Evolutionary conservation across 2,329 filamentous ascomycete genomes (phyloP).

Genomic region (Beauveria varroae): DNA sequence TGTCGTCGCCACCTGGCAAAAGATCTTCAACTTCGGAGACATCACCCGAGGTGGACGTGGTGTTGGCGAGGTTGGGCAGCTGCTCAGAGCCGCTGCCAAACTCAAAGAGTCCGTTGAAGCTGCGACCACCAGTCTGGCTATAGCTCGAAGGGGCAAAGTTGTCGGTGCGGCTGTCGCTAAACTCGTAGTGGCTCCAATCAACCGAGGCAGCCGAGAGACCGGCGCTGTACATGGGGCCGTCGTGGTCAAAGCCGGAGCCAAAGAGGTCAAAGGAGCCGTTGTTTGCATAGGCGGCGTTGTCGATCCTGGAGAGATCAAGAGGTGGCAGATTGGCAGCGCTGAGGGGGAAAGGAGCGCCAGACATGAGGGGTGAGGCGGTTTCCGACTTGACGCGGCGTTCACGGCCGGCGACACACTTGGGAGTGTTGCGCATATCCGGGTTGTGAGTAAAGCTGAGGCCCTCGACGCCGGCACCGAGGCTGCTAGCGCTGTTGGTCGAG

Average conservation of each 20-base stretch:
- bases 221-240: slow-evolving; percentile 54
- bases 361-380: slow-evolving; percentile 51
- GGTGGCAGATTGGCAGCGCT: slow-evolving; percentile 47
- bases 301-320: slow-evolving; percentile 50
- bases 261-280: slow-evolving; percentile 46
- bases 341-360: slow-evolving; percentile 41
- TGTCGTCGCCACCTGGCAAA: slow-evolving; percentile 38
- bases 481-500: slow-evolving; percentile 46
- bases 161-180: slow-evolving; percentile 36
- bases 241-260: slow-evolving; percentile 39
- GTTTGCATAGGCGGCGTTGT: slow-evolving; percentile 41
- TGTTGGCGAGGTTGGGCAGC: slow-evolving; percentile 46
- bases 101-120: slow-evolving; percentile 45
- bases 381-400: slow-evolving; percentile 54
- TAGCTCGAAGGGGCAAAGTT: slow-evolving; percentile 47
- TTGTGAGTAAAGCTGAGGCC: slow-evolving; percentile 31
- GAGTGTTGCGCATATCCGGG: slow-evolving; percentile 22
- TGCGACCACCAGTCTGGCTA: slow-evolving; percentile 43
- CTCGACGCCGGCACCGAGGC: slow-evolving; percentile 37
- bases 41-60: slow-evolving; percentile 57
- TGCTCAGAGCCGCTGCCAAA: slow-evolving; percentile 46
- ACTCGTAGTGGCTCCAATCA: slow-evolving; percentile 39
- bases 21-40: slow-evolving; percentile 61
- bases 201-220: slow-evolving; percentile 49
- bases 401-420: slow-evolving; percentile 30